Conservation (phyloP, 495 filamentous ascomycete species). For the Penicillium cosmopolitanum region DNA sequence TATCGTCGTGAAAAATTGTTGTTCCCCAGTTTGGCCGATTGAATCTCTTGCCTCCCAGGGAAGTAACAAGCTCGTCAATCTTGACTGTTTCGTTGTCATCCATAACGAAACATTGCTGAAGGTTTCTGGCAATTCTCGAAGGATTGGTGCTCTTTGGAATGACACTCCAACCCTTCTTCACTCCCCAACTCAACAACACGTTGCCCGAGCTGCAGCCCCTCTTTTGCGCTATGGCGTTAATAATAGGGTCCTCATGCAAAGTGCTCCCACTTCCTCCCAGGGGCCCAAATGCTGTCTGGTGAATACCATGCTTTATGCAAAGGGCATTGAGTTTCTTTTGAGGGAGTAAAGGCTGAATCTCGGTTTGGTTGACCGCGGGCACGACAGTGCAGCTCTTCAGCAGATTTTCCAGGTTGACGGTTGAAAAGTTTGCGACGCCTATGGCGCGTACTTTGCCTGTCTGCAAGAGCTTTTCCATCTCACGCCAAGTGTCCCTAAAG, state of each 20-base stretch:
- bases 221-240: slow-evolving; percentile 53
- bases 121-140: slow-evolving; percentile 51
- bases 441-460: slow-evolving; percentile 60
- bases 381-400: slow-evolving; percentile 53
- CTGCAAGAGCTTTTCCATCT: slow-evolving; percentile 60
- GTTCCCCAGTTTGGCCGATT: slow-evolving; percentile 36
- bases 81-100: slow-evolving; percentile 50
- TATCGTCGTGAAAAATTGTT: slow-evolving; percentile 33
- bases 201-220: slow-evolving; percentile 62
- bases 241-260: slow-evolving; percentile 58
- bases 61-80: slow-evolving; percentile 45
- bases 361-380: slow-evolving; percentile 65
- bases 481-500: slow-evolving; percentile 47
- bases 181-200: slow-evolving; percentile 62
- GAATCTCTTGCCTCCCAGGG: slow-evolving; percentile 29
- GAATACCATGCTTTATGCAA: slow-evolving; percentile 56
- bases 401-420: slow-evolving; percentile 45
- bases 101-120: slow-evolving; percentile 57
- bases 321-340: slow-evolving; percentile 58
- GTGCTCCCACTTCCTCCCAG: slow-evolving; percentile 53
- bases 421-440: slow-evolving; percentile 59
- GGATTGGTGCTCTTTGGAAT: slow-evolving; percentile 63
- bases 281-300: slow-evolving; percentile 66
- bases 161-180: slow-evolving; percentile 58
- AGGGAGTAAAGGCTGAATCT: slow-evolving; percentile 59